Conservation (phyloP, 2,329 filamentous ascomycete species). For the Diplodia sapinea region DNA sequence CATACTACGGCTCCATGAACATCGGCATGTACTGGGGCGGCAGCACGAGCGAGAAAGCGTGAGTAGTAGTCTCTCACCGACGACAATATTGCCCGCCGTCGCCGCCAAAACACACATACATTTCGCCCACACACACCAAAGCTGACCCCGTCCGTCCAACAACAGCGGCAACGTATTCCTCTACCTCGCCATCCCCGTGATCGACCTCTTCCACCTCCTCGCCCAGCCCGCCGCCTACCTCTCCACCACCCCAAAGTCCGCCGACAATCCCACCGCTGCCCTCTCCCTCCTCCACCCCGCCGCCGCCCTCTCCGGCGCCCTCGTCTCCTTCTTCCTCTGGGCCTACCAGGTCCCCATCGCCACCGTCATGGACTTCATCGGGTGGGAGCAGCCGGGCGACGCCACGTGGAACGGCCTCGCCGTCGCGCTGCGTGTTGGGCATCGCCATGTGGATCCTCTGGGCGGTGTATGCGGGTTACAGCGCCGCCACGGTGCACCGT, state of each 20-base stretch:
- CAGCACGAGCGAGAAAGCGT: background rate
- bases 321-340: constrained; percentile 4
- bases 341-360: background rate
- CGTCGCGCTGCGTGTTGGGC: background rate
- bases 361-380: background rate
- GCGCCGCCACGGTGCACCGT: background rate
- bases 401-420: background rate
- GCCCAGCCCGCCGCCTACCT: constrained; percentile 9
- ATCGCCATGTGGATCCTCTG: background rate
- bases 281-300: background rate
- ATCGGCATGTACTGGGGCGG: background rate
- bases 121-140: too few relatives aligned
- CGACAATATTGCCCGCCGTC: too few relatives aligned
- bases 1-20: background rate
- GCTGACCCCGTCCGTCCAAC: too few relatives aligned
- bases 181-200: constrained; percentile 7
- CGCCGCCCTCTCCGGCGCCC: background rate
- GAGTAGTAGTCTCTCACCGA: background rate
- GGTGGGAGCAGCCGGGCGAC: constrained; percentile 10
- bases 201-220: constrained; percentile 12
- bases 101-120: too few relatives aligned
- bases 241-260: background rate
- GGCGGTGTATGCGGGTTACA: background rate
- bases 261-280: background rate
- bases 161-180: background rate